Evolutionary conservation across 2,329 filamentous ascomycete species (phyloP).

Genomic region (Ascochyta lentis): DNA sequence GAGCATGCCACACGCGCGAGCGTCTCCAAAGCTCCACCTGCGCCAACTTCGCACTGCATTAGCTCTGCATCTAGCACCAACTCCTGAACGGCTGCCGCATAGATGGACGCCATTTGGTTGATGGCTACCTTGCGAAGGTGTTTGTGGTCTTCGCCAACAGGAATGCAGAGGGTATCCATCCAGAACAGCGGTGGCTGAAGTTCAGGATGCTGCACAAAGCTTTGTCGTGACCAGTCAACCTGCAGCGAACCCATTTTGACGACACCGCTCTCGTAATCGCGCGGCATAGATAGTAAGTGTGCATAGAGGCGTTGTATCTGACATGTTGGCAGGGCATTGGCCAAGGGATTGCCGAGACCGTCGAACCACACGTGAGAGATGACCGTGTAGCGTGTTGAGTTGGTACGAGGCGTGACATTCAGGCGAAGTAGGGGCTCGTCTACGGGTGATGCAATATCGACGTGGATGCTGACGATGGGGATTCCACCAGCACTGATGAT

Average conservation of each 20-base stretch:
- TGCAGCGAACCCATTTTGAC: conserved; percentile 5
- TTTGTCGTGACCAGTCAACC: conserved; percentile 12
- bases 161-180: conserved; percentile 30
- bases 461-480: conserved; percentile 10
- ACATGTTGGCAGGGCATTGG: conserved; percentile 17
- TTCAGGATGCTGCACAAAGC: background rate
- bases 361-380: conserved; percentile 23
- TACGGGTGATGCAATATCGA: background rate
- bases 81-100: conserved; percentile 14
- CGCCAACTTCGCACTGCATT: conserved; percentile 2
- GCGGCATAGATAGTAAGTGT: conserved; percentile 4
- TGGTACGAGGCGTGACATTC: background rate
- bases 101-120: conserved; percentile 22
- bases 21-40: background rate
- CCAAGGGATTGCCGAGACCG: conserved; percentile 17
- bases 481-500: conserved; percentile 11
- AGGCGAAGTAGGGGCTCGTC: conserved; percentile 1
- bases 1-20: conserved; percentile 10
- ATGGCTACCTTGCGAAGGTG: conserved; percentile 9
- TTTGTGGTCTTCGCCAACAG: conserved; percentile 6
- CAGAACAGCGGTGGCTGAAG: conserved; percentile 15
- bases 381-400: conserved; percentile 15
- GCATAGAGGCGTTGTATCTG: conserved; percentile 10
- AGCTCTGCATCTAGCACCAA: conserved; percentile 21
- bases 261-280: conserved; percentile 6